Evolutionary conservation across 1,284 basidiomycete genomes (phyloP), one percentile per base, ranked within the genome.

Genomic region (Gomphus bonarii): DNA sequence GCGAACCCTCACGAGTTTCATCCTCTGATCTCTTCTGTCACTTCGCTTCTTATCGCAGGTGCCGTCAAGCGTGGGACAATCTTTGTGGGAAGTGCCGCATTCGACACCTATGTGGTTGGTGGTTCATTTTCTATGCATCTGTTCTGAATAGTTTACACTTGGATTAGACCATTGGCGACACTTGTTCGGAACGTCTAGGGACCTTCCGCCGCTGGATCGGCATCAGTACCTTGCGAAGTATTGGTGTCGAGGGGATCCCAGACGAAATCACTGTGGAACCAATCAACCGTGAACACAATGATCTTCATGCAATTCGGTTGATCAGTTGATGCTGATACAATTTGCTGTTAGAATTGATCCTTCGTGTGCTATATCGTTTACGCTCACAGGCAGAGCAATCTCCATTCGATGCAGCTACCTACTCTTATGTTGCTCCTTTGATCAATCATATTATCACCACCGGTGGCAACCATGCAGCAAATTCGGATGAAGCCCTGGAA

Each of bases 301-400:
- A 9, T 31, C 31, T 58, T 47, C 40, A 22, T 46, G 52, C 46
- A n/a, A 25, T 14, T 20, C 42, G 6, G 25, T 48, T 31, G 25
- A 9, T 46, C 30, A 36, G 46, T 51, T 50, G 12, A 18, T 31
- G 28, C 30, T 25, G 25, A 25, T 25, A 2, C 25, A 9, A 12
- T 47, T 31, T 44, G 30, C 56, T 53, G 28, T 31, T 43, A 58
- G 57, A 43, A 1, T 53, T 58, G 33, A 78, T 94, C 31, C 76
- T 90, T 44, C 89, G 95, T 18, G 84, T 98, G 1, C 74, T 99
- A 1, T 92, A 97, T 68, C 84, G 91, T 33, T 69, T 99, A 1
- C 84, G 90, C 33, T 88, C 83, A 59, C 73, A 95, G 2, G 85
- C 90, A 0, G 91, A 95, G 63, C 85, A 91, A 65, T 72, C 80